Evolutionary conservation across 2,329 filamentous ascomycete genomes (phyloP), one percentile per base, ranked within the genome.

Genomic region (Paraphaeosphaeria minitans): DNA sequence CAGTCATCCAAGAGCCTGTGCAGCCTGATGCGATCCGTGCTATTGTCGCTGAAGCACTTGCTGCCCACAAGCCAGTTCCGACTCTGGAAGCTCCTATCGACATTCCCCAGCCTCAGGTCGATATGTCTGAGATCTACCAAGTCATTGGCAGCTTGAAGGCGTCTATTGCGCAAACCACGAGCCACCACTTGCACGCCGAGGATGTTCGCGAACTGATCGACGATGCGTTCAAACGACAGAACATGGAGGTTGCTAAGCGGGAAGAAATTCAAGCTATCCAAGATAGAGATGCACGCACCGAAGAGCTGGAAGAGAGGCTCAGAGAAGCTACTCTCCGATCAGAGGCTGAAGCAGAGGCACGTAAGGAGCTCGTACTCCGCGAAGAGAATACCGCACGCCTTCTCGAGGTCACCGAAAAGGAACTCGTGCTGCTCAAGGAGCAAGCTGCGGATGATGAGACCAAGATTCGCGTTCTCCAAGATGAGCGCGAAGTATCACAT

Each of bases 361-460:
- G 80, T 43, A 76, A 74, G 59, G 72, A 71, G 13, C 66, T 79
- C 7, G 80, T 83, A 61, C 71, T 75, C 55, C 77, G 79, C n/a
- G 80, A 82, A 59, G 70, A 68, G 6, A 79, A 82, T 53, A 75
- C 75, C 13, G 69, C 76, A 57, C 75, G 77, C 53, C 71, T 81
- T 52, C 72, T 83, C n/a, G 78, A 78, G 53, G 76, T 83, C 43
- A 80, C 80, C 6, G 81, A 83, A 56, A 80, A 83, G 61, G 81
- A 83, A 57, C 71, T 83, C 22, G 66, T 71, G n/a, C 70, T 82
- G 1, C 71, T 82, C 5, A 77, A 79, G 24, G 76, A 80, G 27
- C 70, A 78, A 29, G 71, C 75, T 39, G 66, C 70, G 27, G 80
- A 82, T 56, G 78, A 81, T 31, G 76, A 78, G 50, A 70, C 71